Evolutionary conservation across 495 filamentous ascomycete genomes (phyloP).

Genomic region (Xeromyces bisporus): DNA sequence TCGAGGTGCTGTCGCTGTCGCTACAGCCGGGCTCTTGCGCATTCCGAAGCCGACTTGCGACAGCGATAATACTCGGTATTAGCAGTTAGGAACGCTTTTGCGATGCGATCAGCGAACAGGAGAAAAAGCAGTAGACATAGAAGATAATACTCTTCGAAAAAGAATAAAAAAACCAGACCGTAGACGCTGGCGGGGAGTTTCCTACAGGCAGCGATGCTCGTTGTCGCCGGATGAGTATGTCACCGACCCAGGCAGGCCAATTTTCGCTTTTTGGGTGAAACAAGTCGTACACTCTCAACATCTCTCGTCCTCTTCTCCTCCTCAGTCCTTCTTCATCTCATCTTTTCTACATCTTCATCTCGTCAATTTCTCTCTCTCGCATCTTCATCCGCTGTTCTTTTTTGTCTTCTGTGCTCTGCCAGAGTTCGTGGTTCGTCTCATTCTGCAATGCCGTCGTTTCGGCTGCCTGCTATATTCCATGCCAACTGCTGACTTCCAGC

Average conservation of each 20-base stretch:
- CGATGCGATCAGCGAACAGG: not conserved
- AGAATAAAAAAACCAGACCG: not conserved
- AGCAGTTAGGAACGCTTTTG: not conserved
- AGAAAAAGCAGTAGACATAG: not conserved
- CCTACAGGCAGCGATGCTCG: not conserved
- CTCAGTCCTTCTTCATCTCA: slow-evolving; percentile 3
- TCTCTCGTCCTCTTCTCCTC: slow-evolving; percentile 13
- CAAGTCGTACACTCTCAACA: slow-evolving; percentile 21
- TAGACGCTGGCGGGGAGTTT: not conserved
- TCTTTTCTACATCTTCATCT: slow-evolving; percentile 5
- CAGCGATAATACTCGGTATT: too few relatives aligned
- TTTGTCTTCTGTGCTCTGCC: not conserved
- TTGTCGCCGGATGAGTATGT: slow-evolving; percentile 19
- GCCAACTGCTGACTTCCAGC: slow-evolving; percentile 13
- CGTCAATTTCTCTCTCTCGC: slow-evolving; percentile 3
- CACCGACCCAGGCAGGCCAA: slow-evolving; percentile 23
- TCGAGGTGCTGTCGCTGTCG: too few relatives aligned
- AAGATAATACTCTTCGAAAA: not conserved
- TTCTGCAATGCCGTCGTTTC: slow-evolving; percentile 9
- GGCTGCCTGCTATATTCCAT: slow-evolving; percentile 8
- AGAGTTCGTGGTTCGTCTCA: not conserved
- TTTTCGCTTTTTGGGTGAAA: slow-evolving; percentile 31
- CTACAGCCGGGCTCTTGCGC: not conserved
- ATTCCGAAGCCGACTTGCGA: not conserved
- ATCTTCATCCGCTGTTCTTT: not conserved